Evolutionary conservation across 495 filamentous ascomycete genomes (phyloP), one percentile per base, ranked within the genome.

Genomic region (Annulohypoxylon stygium): DNA sequence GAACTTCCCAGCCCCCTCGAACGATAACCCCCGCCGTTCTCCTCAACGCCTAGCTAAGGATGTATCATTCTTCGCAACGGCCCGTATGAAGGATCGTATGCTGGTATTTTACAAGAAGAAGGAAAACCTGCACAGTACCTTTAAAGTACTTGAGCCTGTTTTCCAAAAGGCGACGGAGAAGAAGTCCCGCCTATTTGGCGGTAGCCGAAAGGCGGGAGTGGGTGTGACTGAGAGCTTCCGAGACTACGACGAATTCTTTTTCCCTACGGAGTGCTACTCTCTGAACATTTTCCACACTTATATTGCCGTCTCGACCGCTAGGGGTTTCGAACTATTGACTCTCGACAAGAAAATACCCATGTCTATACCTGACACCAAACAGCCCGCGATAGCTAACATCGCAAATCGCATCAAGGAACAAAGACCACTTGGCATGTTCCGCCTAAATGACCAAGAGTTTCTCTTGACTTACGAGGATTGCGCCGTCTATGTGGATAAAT

Each of bases 161-260:
- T 92, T 94, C 76, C 93, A 97, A 66, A 97, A 97, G 76, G 86
- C 92, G 3, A 88, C 90, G 0, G 91, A 93, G 78, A 91, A 92
- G 83, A 92, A 90, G 67, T 86, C 86, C 23, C 88, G 93, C 8
- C 84, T 97, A 43, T 92, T 90, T 74, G 86, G 88, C 33, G 83
- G 85, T 33, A 81, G 80, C 63, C 75, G 83, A 39, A 81, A 76
- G 43, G 71, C 76, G 36, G 84, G 80, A 3, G 83, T 88, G 0
- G 93, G 94, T 11, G 90, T 87, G 65, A 98, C 96, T 3, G 96
- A 98, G 75, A 96, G 95, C 78, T 98, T 98, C 89, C 90, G 97
- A 69, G 96, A 98, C 75, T 99, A 93, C 76, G 96, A 97, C 82
- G 95, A 98, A 62, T 99, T 99, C 81, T 99, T 98, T 82, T 95